Percentiles rank a stretch among this genome's conserved stretches.
Conservation (phyloP, 305 asterid species). For the Solanum hybrid region DNA sequence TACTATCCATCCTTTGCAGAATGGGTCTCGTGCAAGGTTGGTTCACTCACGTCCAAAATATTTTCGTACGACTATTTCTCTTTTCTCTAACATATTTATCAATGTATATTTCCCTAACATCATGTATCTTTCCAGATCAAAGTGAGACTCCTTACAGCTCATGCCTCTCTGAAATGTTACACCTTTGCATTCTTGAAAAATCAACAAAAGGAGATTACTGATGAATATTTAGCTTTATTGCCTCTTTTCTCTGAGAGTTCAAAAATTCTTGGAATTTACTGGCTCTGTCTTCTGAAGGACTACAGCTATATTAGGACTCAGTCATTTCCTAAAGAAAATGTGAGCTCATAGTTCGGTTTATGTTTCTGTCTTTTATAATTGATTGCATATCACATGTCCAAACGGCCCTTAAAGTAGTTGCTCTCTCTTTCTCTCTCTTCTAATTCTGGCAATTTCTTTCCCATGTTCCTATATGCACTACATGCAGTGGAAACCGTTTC, state of each 20-base stretch:
- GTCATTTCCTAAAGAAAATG: constrained; percentile 50
- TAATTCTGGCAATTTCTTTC: constrained; percentile 6
- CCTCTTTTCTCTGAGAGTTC: constrained; percentile 88
- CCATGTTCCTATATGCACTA: constrained; percentile 13
- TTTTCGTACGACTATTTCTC: not conserved
- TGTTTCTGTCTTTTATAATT: constrained; percentile 6
- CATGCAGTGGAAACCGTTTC: constrained; percentile 92
- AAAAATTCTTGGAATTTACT: constrained; percentile 61
- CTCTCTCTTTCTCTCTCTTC: not conserved
- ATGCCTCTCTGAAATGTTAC: constrained; percentile 94
- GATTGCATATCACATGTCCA: not conserved
- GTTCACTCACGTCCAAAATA: not conserved
- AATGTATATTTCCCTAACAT: constrained; percentile 22
- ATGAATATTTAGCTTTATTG: constrained; percentile 63
- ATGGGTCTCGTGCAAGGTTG: constrained; percentile 99
- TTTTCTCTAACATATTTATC: constrained; percentile 11
- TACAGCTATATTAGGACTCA: constrained; percentile 57
- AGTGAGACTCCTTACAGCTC: constrained; percentile 90
- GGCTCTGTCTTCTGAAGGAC: constrained; percentile 91
- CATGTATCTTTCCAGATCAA: constrained; percentile 57
- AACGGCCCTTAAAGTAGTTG: not conserved
- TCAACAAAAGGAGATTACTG: constrained; percentile 62
- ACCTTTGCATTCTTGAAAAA: constrained; percentile 63
- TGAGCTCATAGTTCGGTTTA: constrained; percentile 37
- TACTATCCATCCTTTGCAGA: constrained; percentile 98